Percentiles rank a stretch among this genome's conserved stretches.
phyloP scores from a whole-genome alignment of 2,329 filamentous ascomycete genomes.

The Scedosporium minutisporum region DNA sequence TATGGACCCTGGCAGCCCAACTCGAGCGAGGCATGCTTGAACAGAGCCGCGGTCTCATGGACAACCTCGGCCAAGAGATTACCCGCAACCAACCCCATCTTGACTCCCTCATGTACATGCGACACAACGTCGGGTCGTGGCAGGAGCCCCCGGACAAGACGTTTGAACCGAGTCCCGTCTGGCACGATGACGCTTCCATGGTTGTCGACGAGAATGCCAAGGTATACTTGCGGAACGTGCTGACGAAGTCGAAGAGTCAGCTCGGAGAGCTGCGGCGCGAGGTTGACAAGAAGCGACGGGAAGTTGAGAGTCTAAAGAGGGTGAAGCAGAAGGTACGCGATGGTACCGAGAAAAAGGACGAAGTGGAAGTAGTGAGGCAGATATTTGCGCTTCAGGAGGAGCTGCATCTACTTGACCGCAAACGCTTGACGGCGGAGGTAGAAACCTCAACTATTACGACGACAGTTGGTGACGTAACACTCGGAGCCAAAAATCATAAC shows the following conservation, averaged over 20 bases:
- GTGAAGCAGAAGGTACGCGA: conserved; percentile 68
- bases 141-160: conserved; percentile 74
- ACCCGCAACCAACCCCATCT: conserved; percentile 77
- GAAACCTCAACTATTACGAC: conserved; percentile 89
- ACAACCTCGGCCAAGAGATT: conserved; percentile 70
- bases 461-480: conserved; percentile 81
- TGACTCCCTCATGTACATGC: conserved; percentile 96
- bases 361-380: conserved; percentile 74
- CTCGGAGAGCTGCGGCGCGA: conserved; percentile 72
- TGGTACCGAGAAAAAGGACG: conserved; percentile 79
- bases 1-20: conserved; percentile 74
- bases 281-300: conserved; percentile 74
- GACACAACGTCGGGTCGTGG: conserved; percentile 76
- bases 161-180: conserved; percentile 92
- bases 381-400: conserved; percentile 78
- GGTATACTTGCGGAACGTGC: conserved; percentile 80
- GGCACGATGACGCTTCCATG: conserved; percentile 88
- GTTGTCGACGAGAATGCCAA: conserved; percentile 79
- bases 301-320: conserved; percentile 69
- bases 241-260: conserved; percentile 82
- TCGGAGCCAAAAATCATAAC: conserved; percentile 90
- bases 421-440: conserved; percentile 78
- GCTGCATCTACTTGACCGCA: conserved; percentile 74
- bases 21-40: conserved; percentile 74
- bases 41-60: conserved; percentile 61